Base-by-base conservation (phyloP, 768 basidiomycete genomes). In the Mycena vitilis region DNA sequence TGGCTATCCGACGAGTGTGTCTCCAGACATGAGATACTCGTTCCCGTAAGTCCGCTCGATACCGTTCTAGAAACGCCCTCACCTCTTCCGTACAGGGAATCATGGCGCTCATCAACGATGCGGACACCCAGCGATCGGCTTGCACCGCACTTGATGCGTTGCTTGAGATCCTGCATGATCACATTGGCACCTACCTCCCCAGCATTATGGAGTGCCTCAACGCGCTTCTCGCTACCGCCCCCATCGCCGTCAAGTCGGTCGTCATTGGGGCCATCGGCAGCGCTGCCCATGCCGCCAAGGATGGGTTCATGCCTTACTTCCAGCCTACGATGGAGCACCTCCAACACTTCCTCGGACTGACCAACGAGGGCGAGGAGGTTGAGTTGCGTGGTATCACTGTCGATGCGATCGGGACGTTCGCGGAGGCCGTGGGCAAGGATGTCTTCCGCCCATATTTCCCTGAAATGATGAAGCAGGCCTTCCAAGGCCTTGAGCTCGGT, bases 381-480 rank as follows among this genome's bases (percentile, higher is more conserved):
- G 96, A 98, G 74, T 88, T 99, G 45, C 94, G 97, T 65, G 97
- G 98, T 44, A 96, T 98, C 76, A 92, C 97, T 13, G 98, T 98
- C 90, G 98, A 99, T 80, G 95, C 98, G n/a, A 91, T 98, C 67
- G 98, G 98, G 60, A 98, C 98, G 0, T 95, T 99, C 73, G 95
- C 98, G 16, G 97, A 99, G 81, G 95, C 97, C 10, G 95, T 99
- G 67, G 97, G 98, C 71, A 89, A 91, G 76, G 96, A 99, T 16
- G 83, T 89, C 36, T 99, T 99, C 91, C 85, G 94, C 40, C 96
- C 96, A 20, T 99, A 92, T 88, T 98, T 97, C 85, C 86, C 90
- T n/a, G 91, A 95, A 65, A 89, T 97, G 87, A 99, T 99, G 98
- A 89, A 90, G 77, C 91, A 94, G 72, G 95, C 96, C 4, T 96